Evolutionary conservation across 768 basidiomycete genomes (phyloP), one percentile per base, ranked within the genome.

Genomic region (Suillus lakei): DNA sequence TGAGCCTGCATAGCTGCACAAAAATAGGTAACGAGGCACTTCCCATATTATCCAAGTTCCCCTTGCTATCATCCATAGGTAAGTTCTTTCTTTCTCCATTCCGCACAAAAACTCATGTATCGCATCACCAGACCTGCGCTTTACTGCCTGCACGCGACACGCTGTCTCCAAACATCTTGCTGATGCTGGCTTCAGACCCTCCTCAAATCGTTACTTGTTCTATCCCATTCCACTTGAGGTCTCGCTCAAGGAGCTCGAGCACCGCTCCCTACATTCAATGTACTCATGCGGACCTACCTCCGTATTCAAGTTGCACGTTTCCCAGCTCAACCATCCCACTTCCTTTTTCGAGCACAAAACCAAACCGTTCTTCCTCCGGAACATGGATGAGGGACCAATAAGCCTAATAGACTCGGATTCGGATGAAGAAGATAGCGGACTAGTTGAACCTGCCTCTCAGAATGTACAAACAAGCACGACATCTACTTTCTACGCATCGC

Each of bases 51-150:
- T 43, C 65, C 51, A 76, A 72, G 26, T 88, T 92, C 64, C 85
- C 85, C 23, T 80, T 91, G 41, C 84, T 92, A 32, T 84, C 84
- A 32, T 84, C 85, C 23, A 67, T 92, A 68, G 91, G 90, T 89
- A 60, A 36, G 85, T 83, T 30, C 15, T 26, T 18, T 28, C 50
- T 23, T 26, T 18, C 43, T 61, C 39, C 18, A 55, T 48, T 39
- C 54, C 55, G 34, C 51, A 32, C 38, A 50, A n/a, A 39, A 54
- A n/a, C 55, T 34, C 46, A 62, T 63, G 36, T 60, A 60, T 58
- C 39, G 44, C 48, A 30, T 60, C 38, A 39, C 34, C 62, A 87
- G 86, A 87, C 73, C 75, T 86, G 32, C 81, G 84, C 64, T 83
- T 80, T 66, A 87, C 87, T 5, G 67, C 69, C 18, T 88, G 86